Evolutionary conservation across 2,329 filamentous ascomycete genomes (phyloP).

Genomic region (Stemphylium beticola): DNA sequence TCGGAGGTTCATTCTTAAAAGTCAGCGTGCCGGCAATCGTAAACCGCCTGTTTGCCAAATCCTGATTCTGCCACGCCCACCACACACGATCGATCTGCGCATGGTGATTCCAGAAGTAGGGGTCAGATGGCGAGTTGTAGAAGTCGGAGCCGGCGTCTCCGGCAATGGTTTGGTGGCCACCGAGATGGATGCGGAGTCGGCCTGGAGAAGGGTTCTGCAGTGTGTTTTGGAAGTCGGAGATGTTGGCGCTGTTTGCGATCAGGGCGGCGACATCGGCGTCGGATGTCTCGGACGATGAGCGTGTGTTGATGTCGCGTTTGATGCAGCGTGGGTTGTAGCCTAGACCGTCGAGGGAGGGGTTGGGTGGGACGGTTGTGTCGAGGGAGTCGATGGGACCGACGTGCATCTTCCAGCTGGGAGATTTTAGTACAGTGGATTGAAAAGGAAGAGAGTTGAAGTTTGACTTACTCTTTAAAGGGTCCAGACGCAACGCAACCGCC

Average conservation of each 20-base stretch:
- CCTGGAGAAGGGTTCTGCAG: conserved; percentile 45
- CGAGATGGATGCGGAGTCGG: conserved; percentile 51
- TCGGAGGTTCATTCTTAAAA: conserved; percentile 52
- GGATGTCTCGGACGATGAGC: conserved; percentile 28
- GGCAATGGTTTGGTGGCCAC: conserved; percentile 49
- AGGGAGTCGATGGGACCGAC: conserved; percentile 56
- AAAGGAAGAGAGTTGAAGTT: not conserved
- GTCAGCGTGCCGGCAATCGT: conserved; percentile 54
- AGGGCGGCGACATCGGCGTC: conserved; percentile 30
- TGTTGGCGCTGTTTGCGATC: conserved; percentile 27
- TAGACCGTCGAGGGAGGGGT: conserved; percentile 34
- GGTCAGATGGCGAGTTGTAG: conserved; percentile 55
- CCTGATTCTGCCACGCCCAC: conserved; percentile 59
- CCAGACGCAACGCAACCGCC: conserved; percentile 61
- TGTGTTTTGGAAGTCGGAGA: conserved; percentile 46
- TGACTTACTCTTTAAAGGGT: conserved; percentile 55
- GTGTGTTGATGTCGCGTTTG: conserved; percentile 42
- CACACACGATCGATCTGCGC: conserved; percentile 56
- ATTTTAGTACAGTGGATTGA: not conserved
- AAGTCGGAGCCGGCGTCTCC: conserved; percentile 38
- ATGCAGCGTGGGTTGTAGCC: conserved; percentile 48
- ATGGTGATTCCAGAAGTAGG: conserved; percentile 57
- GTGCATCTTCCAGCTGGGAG: conserved; percentile 41
- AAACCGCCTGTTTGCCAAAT: conserved; percentile 45
- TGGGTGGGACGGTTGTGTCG: conserved; percentile 31